Percentiles rank a stretch among this genome's conserved stretches.
These are phyloP conservation scores for Macrolepiota dolichaula DNA, from an alignment of 768 basidiomycete genomes.

Conservation along the genomic window DNA sequence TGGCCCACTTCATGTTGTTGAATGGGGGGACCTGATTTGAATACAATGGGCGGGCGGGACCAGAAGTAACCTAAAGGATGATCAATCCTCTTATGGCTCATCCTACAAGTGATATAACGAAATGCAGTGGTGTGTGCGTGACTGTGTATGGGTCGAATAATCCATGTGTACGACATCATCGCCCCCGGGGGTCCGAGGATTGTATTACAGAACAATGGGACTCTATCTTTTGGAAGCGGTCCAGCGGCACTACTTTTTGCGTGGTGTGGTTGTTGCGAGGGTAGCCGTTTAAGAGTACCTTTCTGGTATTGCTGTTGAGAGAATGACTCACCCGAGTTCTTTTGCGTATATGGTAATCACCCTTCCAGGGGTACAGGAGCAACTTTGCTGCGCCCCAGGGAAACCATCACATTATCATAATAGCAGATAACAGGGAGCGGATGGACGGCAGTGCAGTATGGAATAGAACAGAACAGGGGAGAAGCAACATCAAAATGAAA, in stretches of 20 bases:
- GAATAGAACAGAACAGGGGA: neutral
- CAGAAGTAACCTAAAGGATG: neutral
- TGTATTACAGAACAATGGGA: neutral
- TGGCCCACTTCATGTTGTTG: neutral
- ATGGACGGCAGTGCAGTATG: neutral
- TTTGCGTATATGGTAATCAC: neutral
- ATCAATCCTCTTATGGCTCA: neutral
- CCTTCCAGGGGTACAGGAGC: neutral
- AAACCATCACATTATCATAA: neutral
- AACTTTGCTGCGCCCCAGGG: neutral
- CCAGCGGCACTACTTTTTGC: too few species aligned
- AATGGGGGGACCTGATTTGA: neutral
- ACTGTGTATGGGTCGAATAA: too few species aligned
- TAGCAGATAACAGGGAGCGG: neutral
- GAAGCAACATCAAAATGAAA: neutral
- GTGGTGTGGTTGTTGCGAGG: neutral
- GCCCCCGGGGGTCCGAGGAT: neutral
- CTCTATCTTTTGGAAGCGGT: neutral
- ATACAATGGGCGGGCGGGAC: neutral
- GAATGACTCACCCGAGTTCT: neutral
- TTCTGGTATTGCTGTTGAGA: neutral
- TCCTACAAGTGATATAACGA: neutral
- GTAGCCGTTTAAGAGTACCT: neutral
- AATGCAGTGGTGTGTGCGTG: neutral
- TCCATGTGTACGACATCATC: constrained; percentile 2